phyloP scores from a whole-genome alignment of 352 stramenopile species.

The Globisporangium polare region DNA sequence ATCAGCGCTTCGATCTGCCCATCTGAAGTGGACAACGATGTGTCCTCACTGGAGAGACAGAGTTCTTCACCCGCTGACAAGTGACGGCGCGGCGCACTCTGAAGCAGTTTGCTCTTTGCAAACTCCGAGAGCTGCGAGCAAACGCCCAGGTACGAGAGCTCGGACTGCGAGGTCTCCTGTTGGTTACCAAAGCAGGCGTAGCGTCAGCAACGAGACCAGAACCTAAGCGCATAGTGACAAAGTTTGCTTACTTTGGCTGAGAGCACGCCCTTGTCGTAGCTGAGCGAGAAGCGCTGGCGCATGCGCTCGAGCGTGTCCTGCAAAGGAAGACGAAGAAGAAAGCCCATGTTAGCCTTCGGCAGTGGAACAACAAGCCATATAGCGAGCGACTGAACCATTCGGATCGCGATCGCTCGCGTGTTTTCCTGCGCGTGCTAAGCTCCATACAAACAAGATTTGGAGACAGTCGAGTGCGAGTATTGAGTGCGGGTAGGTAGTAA shows the following conservation, averaged over 20 bases:
- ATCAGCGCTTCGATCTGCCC: slow-evolving; percentile 20
- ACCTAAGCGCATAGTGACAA: neutral
- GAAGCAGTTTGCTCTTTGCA: slow-evolving; percentile 24
- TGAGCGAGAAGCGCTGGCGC: slow-evolving; percentile 23
- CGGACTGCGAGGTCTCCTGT: slow-evolving; percentile 30
- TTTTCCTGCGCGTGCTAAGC: slow-evolving; percentile 33
- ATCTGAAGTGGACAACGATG: neutral
- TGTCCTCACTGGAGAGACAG: slow-evolving; percentile 1
- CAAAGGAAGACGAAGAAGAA: neutral
- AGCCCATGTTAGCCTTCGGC: too few relatives aligned
- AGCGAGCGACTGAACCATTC: slow-evolving; percentile 26
- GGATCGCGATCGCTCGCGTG: slow-evolving; percentile 24
- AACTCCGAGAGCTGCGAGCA: slow-evolving; percentile 40
- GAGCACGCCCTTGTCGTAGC: slow-evolving; percentile 23
- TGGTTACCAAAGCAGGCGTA: neutral
- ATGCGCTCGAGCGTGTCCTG: slow-evolving; percentile 15
- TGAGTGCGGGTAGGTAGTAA: too few relatives aligned
- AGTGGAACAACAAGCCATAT: too few relatives aligned
- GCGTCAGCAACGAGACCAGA: too few relatives aligned
- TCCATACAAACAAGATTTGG: neutral
- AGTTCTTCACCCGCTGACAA: slow-evolving; percentile 20
- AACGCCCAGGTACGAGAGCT: slow-evolving; percentile 34
- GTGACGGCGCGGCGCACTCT: slow-evolving; percentile 20
- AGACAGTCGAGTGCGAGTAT: neutral
- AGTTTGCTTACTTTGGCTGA: slow-evolving; percentile 2